Evolutionary conservation across 352 stramenopile genomes (phyloP).

Genomic region (Pythium sukuiense): DNA sequence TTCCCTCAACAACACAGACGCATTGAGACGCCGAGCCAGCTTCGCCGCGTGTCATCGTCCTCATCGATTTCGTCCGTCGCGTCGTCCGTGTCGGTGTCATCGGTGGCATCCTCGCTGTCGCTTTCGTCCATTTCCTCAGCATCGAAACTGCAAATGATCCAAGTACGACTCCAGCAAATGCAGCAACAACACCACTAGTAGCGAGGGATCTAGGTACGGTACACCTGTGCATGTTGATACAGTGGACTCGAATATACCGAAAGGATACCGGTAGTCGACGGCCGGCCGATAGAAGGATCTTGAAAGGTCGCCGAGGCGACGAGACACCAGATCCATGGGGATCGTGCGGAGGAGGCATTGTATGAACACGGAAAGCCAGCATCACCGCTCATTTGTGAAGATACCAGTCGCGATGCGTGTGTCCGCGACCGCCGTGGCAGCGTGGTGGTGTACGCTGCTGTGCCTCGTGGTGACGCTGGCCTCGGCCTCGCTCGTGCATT

Average conservation of each 20-base stretch:
- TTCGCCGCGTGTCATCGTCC: constrained; percentile 13
- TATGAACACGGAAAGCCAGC: background rate
- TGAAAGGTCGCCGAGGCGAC: background rate
- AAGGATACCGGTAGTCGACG: background rate
- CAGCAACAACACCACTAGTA: constrained; percentile 29
- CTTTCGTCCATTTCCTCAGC: constrained; percentile 28
- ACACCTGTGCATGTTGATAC: too few relatives aligned
- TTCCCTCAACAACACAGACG: background rate
- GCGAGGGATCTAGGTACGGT: background rate
- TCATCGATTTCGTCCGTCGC: constrained; percentile 25
- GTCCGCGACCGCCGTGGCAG: background rate
- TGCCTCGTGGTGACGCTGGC: background rate
- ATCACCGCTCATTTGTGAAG: background rate
- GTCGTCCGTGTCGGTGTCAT: constrained; percentile 11
- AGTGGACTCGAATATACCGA: background rate
- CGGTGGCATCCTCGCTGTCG: constrained; percentile 22
- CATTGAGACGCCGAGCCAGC: background rate
- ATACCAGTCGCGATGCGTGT: background rate
- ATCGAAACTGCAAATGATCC: constrained; percentile 62
- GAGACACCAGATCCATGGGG: too few relatives aligned
- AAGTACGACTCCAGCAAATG: constrained; percentile 55
- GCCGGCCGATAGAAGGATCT: background rate
- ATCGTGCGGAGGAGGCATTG: background rate
- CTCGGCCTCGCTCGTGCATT: background rate
- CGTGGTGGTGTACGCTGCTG: background rate